Conservation (phyloP, 192 early-diverging fungal species). For the Coemansia reversa region DNA sequence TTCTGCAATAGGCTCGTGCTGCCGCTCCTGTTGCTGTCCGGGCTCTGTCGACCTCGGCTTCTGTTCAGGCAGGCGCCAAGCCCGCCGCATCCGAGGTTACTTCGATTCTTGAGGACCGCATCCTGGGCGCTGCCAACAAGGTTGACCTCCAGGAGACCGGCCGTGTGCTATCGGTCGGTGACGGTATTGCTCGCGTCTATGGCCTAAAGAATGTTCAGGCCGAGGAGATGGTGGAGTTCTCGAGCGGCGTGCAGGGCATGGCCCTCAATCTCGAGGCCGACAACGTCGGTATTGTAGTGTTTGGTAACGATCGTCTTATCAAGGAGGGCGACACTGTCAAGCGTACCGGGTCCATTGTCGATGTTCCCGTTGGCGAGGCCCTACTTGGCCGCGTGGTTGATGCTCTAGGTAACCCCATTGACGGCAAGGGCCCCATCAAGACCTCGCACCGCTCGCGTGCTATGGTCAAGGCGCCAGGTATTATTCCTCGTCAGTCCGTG, state of each 20-base stretch:
- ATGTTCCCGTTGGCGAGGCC: constrained; percentile 94
- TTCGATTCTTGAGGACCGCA: constrained; percentile 96
- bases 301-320: constrained; percentile 99
- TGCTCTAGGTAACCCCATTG: constrained; percentile 98
- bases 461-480: constrained; percentile 99
- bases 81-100: constrained; percentile 90
- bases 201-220: constrained; percentile 98
- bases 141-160: constrained; percentile 97
- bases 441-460: constrained; percentile 85
- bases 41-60: constrained; percentile 50
- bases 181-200: constrained; percentile 99
- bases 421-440: constrained; percentile 96
- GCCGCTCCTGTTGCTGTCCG: constrained; percentile 48
- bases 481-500: constrained; percentile 98
- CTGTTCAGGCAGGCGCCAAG: constrained; percentile 54
- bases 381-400: constrained; percentile 98
- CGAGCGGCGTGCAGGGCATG: constrained; percentile 98
- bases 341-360: constrained; percentile 98
- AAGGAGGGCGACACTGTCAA: constrained; percentile 99
- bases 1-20: constrained; percentile 44
- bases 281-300: constrained; percentile 99
- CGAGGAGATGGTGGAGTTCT: constrained; percentile 99
- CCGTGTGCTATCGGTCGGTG: constrained; percentile 98
- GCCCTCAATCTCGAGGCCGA: constrained; percentile 99
- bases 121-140: constrained; percentile 78